Base-by-base conservation (phyloP, 2,329 filamentous ascomycete species). In the Trichoderma atroviride region DNA sequence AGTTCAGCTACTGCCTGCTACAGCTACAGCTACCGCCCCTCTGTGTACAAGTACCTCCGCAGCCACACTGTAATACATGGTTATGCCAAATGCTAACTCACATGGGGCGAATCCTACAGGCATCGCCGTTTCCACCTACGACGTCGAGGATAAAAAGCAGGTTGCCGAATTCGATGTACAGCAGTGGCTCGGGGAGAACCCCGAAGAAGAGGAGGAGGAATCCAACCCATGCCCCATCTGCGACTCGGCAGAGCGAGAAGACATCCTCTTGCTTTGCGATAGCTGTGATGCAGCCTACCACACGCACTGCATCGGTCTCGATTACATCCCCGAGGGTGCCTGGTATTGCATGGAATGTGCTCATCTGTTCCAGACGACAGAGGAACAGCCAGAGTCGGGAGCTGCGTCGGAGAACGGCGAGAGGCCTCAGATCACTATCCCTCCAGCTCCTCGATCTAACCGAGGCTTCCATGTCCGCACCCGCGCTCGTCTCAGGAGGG, bases 331-430 rank as follows among this genome's bases (percentile, higher is more conserved):
- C 27, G 82, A 86, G 35, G 92, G 92, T 33, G 84, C 90, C 73
- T 99, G 95, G 94, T 97, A 95, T 79, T 99, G 96, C 82, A 90
- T 96, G 80, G 89, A 92, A 75, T 99, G 96, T 80, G 79, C 84
- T 71, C 85, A 87, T 71, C 78, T 86, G 29, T 82, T 87, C 59
- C 75, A 79, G 24, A 75, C 79, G 27, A 72, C 74, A 3, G 75
- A 79, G 9, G 76, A 79, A n/a, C 74, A 33, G 1, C 55, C 55
- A 27, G 69, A 56, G 35, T 76, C 76, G 6, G 81, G 82, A 56
- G 72, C 80, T 56, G 75, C 53, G 31, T 59, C 66, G n/a, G 70
- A 76, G 35, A 77, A 76, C 5, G 76, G 81, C 22, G 73, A 77
- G 60, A 76, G 75, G 14, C 75, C 76, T 35, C 76, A 77, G 67